Conservation (phyloP, 257 asterid species). For the Gynochthodes officinalis region DNA sequence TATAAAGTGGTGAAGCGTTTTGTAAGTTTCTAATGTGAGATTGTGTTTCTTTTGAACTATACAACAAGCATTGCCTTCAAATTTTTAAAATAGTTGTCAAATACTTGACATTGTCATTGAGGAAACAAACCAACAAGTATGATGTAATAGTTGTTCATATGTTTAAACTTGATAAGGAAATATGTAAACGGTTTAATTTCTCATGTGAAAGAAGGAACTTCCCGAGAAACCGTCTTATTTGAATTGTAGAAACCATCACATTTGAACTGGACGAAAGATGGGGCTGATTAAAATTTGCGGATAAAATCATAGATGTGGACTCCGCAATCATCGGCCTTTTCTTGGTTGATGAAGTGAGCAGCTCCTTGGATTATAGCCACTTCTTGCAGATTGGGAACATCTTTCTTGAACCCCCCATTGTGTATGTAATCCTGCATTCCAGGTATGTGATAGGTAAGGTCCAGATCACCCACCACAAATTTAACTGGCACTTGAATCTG, state of each 20-base stretch:
- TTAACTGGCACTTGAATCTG: constrained; percentile 33
- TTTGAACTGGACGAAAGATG: neutral
- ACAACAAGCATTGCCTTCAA: neutral
- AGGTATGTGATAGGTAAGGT: constrained; percentile 29
- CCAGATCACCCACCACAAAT: constrained; percentile 34
- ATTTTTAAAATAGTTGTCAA: neutral
- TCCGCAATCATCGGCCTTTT: constrained; percentile 32
- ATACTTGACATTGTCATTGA: neutral
- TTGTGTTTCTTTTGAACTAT: too few relatives aligned
- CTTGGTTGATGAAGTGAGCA: constrained; percentile 41
- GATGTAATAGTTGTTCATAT: too few relatives aligned
- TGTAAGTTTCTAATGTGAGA: too few relatives aligned
- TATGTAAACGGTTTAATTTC: too few relatives aligned
- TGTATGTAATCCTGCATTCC: constrained; percentile 35
- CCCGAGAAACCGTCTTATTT: too few relatives aligned
- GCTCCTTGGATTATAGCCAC: constrained; percentile 35
- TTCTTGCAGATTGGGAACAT: constrained; percentile 39
- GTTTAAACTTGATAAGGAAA: too few relatives aligned
- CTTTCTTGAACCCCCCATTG: constrained; percentile 34
- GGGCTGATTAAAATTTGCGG: constrained; percentile 18
- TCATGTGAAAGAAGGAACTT: too few relatives aligned
- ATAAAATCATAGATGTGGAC: constrained; percentile 32
- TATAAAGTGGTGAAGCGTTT: too few relatives aligned
- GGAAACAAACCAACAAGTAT: too few relatives aligned
- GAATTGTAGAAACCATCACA: neutral